phyloP scores from a whole-genome alignment of 805 yeast genomes.

The Sporopachydermia lactativora region DNA sequence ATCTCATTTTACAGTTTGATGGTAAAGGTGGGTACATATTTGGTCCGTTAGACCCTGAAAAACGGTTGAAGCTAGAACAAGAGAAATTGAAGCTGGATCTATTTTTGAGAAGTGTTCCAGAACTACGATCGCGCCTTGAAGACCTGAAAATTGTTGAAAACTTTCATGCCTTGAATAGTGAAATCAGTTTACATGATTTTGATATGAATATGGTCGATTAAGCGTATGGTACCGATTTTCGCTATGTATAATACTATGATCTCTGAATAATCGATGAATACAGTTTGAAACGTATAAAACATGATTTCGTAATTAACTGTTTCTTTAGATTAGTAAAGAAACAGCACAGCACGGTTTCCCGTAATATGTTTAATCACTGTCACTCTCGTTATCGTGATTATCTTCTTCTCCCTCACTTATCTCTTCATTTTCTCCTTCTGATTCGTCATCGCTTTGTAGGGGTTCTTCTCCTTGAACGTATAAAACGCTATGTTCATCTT shows the following conservation, averaged over 20 bases:
- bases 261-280: too few relatives aligned
- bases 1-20: constrained; percentile 67
- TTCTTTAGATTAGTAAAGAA: too few relatives aligned
- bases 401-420: background rate
- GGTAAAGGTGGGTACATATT: constrained; percentile 64
- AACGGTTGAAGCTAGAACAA: constrained; percentile 62
- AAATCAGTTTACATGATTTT: constrained; percentile 13
- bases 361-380: background rate
- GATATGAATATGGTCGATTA: background rate
- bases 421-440: background rate
- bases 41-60: constrained; percentile 52
- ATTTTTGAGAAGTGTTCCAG: constrained; percentile 55
- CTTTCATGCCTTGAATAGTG: constrained; percentile 19
- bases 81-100: constrained; percentile 62
- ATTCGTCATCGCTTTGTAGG: background rate
- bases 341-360: too few relatives aligned
- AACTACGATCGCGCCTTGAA: constrained; percentile 47
- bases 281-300: too few relatives aligned
- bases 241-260: too few relatives aligned
- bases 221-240: too few relatives aligned
- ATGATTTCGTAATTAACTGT: too few relatives aligned
- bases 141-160: constrained; percentile 41
- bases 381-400: constrained; percentile 1
- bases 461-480: constrained; percentile 1
- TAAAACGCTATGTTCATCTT: background rate